A percentile compares a stretch with the other conserved stretches of the same genome.
Conservation (phyloP, 2,329 filamentous ascomycete species). For the Aspergillus amoenus region DNA sequence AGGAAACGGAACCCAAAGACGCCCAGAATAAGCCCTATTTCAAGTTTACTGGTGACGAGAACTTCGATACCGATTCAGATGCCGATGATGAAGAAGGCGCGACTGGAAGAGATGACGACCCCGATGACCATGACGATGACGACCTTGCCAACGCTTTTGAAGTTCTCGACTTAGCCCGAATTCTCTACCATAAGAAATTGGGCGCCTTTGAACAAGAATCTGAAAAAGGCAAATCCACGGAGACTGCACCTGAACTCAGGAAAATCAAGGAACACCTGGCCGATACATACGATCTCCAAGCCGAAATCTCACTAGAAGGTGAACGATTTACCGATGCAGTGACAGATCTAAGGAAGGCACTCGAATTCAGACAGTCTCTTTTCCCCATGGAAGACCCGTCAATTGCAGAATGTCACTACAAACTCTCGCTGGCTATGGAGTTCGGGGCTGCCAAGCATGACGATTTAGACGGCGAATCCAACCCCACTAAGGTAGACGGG, state of each 20-base stretch:
- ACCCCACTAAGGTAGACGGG: slow-evolving; percentile 49
- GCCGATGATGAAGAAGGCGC: slow-evolving; percentile 43
- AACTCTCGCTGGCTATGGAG: slow-evolving; percentile 90
- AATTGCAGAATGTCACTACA: slow-evolving; percentile 93
- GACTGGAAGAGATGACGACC: slow-evolving; percentile 54
- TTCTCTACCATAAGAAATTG: slow-evolving; percentile 59
- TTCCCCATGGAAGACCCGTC: slow-evolving; percentile 79
- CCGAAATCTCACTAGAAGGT: slow-evolving; percentile 96
- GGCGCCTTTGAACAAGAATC: slow-evolving; percentile 47
- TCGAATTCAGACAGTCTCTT: slow-evolving; percentile 75
- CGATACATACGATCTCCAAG: slow-evolving; percentile 89
- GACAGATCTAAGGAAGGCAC: slow-evolving; percentile 72
- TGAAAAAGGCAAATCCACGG: slow-evolving; percentile 51
- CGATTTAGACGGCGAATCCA: slow-evolving; percentile 36
- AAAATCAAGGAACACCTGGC: slow-evolving; percentile 82
- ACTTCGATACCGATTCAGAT: slow-evolving; percentile 74
- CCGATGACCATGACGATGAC: slow-evolving; percentile 62
- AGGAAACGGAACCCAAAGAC: slow-evolving; percentile 15
- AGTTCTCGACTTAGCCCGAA: slow-evolving; percentile 61
- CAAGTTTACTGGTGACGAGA: slow-evolving; percentile 91
- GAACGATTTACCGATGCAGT: slow-evolving; percentile 90
- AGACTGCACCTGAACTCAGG: slow-evolving; percentile 42
- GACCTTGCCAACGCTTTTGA: slow-evolving; percentile 66
- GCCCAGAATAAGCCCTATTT: slow-evolving; percentile 65
- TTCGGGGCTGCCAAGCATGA: slow-evolving; percentile 74